phyloP scores from a whole-genome alignment of 148 eudicot species.

The Rhododendron henanense region DNA sequence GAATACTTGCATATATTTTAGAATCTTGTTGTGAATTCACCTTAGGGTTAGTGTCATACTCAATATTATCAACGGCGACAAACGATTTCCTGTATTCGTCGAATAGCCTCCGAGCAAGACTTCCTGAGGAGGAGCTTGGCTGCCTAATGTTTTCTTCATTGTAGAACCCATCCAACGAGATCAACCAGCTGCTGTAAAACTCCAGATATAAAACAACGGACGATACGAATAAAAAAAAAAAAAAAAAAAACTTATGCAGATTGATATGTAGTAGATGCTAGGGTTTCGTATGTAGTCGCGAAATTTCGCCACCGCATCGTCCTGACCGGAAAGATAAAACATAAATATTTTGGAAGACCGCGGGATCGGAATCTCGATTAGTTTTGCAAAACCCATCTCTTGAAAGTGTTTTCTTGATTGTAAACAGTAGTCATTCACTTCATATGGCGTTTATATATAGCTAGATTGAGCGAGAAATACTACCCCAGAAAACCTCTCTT shows the following conservation, averaged over 20 bases:
- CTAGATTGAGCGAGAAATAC: too few relatives aligned
- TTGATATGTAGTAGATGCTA: too few relatives aligned
- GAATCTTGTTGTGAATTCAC: not conserved
- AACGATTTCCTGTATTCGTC: slow-evolving; percentile 34
- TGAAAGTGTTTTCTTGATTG: not conserved
- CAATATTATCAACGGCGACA: slow-evolving; percentile 9
- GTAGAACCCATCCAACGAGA: slow-evolving; percentile 50
- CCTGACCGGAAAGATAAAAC: too few relatives aligned
- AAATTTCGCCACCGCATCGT: too few relatives aligned
- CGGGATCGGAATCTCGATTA: not conserved
- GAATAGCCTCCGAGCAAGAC: slow-evolving; percentile 36
- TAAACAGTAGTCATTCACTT: not conserved
- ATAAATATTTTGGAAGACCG: not conserved
- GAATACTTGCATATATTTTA: not conserved
- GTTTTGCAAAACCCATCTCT: not conserved
- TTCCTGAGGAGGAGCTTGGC: slow-evolving; percentile 45
- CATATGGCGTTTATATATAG: not conserved
- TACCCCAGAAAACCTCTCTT: not conserved
- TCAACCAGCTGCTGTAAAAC: slow-evolving; percentile 36
- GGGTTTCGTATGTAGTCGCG: too few relatives aligned
- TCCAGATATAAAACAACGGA: not conserved
- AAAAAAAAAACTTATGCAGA: not conserved
- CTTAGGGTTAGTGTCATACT: slow-evolving; percentile 14
- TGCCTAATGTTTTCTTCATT: slow-evolving; percentile 23
- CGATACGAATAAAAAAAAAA: not conserved